These are phyloP conservation scores for Talaromyces piceae DNA, from an alignment of 2,329 filamentous ascomycete genomes.

Conservation along the genomic window DNA sequence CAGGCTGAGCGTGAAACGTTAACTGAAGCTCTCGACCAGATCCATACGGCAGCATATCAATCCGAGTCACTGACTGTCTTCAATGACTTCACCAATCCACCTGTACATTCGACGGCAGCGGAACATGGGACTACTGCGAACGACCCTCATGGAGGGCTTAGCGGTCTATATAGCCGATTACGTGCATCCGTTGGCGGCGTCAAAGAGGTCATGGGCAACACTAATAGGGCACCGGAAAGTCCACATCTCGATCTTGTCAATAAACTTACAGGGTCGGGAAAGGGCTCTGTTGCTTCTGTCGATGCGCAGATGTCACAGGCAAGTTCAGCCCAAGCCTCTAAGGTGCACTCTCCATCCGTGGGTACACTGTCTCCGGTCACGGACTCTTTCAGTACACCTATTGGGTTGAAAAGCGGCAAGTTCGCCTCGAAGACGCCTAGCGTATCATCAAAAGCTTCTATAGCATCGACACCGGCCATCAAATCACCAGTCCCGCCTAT, in stretches of 20 bases:
- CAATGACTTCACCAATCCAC: slow-evolving; percentile 68
- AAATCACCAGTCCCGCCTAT: slow-evolving; percentile 33
- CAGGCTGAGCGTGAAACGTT: slow-evolving; percentile 66
- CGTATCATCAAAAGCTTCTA: slow-evolving; percentile 35
- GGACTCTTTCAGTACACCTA: slow-evolving; percentile 19
- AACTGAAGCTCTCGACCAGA: slow-evolving; percentile 72
- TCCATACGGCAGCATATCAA: slow-evolving; percentile 81
- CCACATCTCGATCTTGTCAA: slow-evolving; percentile 18
- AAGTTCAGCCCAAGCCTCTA: slow-evolving; percentile 30
- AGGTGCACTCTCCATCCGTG: slow-evolving; percentile 29
- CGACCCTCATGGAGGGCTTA: slow-evolving; percentile 78
- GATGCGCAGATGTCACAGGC: slow-evolving; percentile 21
- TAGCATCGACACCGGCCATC: slow-evolving; percentile 28
- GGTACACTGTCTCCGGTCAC: slow-evolving; percentile 23
- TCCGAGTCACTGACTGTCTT: slow-evolving; percentile 83
- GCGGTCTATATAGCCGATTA: slow-evolving; percentile 79
- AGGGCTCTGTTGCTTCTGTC: slow-evolving; percentile 11
- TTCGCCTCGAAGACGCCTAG: slow-evolving; percentile 36
- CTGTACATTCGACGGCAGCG: slow-evolving; percentile 54
- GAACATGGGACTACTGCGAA: slow-evolving; percentile 60
- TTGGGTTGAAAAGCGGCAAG: slow-evolving; percentile 27
- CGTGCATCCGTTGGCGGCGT: slow-evolving; percentile 71
- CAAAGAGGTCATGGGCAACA: slow-evolving; percentile 44
- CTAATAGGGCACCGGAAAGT: slow-evolving; percentile 17
- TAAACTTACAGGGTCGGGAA: slow-evolving; percentile 3